phyloP scores from a whole-genome alignment of 768 basidiomycete genomes.

The Hebeloma cylindrosporum region DNA sequence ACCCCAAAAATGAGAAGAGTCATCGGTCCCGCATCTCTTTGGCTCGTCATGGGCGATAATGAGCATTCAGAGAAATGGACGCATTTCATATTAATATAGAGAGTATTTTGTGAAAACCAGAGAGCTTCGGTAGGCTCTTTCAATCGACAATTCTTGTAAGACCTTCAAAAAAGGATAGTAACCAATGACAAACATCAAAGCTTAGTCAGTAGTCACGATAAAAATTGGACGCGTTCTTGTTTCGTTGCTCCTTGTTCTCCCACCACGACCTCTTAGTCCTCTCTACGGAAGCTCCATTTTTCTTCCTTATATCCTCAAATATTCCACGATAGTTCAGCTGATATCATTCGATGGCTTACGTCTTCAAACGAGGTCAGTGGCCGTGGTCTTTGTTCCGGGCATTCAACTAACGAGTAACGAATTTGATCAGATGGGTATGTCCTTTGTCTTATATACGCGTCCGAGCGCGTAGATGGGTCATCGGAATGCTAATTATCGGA shows the following conservation, averaged over 20 bases:
- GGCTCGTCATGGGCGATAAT: neutral
- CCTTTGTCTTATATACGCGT: conserved; percentile 27
- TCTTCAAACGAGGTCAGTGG: conserved; percentile 42
- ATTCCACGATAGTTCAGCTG: conserved; percentile 1
- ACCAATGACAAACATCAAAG: conserved; percentile 23
- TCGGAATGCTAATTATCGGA: conserved; percentile 18
- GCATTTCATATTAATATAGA: neutral
- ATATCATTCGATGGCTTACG: conserved; percentile 31
- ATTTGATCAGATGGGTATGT: conserved; percentile 46
- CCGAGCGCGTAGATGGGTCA: conserved; percentile 30
- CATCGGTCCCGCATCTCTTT: neutral
- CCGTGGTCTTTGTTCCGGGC: neutral
- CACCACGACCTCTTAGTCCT: conserved; percentile 11
- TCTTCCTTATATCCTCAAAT: conserved; percentile 1
- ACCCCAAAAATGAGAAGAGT: conserved; percentile 3
- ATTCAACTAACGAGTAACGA: conserved; percentile 9
- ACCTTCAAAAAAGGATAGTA: neutral
- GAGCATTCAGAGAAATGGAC: neutral
- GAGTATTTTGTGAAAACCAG: neutral
- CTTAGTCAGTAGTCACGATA: conserved; percentile 35
- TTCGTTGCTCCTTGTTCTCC: conserved; percentile 22
- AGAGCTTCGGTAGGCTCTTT: neutral
- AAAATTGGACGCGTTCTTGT: conserved; percentile 27
- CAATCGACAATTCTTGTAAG: no score
- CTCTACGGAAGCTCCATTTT: conserved; percentile 1